phyloP scores from a whole-genome alignment of 2,329 filamentous ascomycete genomes.

The Diaporthe capsici region DNA sequence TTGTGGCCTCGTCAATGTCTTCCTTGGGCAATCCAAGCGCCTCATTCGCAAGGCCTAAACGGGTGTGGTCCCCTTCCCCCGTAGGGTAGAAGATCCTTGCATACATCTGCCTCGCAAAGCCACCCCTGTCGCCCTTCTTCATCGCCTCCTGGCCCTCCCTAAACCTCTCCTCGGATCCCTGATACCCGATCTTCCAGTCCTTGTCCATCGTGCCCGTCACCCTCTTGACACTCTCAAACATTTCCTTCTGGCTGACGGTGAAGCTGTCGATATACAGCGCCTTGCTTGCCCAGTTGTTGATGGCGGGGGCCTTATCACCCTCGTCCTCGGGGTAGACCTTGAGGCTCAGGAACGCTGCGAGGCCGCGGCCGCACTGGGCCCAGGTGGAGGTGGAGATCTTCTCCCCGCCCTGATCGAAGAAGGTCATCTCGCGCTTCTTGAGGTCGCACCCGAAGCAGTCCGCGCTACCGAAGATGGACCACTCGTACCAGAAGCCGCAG shows the following conservation, averaged over 20 bases:
- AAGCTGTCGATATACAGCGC: conserved; percentile 69
- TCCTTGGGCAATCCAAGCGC: conserved; percentile 69
- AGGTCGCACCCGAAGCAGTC: conserved; percentile 65
- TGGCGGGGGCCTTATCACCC: conserved; percentile 52
- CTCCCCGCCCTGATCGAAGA: conserved; percentile 70
- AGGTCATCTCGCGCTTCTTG: conserved; percentile 54
- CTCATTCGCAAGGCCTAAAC: conserved; percentile 62
- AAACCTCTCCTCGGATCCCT: conserved; percentile 62
- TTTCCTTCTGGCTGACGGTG: conserved; percentile 71
- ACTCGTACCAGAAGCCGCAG: conserved; percentile 69
- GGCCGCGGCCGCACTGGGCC: conserved; percentile 67
- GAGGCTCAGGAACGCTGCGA: conserved; percentile 64
- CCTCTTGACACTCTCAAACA: conserved; percentile 70
- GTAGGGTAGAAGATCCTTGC: conserved; percentile 66
- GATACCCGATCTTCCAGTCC: conserved; percentile 70
- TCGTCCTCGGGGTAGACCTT: conserved; percentile 56
- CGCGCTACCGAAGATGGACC: conserved; percentile 55
- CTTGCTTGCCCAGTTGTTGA: conserved; percentile 63
- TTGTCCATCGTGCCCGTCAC: conserved; percentile 67
- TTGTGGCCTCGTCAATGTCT: conserved; percentile 69
- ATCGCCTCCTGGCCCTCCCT: conserved; percentile 61
- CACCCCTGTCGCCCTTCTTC: conserved; percentile 58
- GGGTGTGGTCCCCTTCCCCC: conserved; percentile 55
- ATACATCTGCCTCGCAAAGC: conserved; percentile 67
- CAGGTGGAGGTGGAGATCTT: conserved; percentile 71